Evolutionary conservation across 108 stramenopile genomes (phyloP), one percentile per base, ranked within the genome.

Genomic region (Nitzschia palea): DNA sequence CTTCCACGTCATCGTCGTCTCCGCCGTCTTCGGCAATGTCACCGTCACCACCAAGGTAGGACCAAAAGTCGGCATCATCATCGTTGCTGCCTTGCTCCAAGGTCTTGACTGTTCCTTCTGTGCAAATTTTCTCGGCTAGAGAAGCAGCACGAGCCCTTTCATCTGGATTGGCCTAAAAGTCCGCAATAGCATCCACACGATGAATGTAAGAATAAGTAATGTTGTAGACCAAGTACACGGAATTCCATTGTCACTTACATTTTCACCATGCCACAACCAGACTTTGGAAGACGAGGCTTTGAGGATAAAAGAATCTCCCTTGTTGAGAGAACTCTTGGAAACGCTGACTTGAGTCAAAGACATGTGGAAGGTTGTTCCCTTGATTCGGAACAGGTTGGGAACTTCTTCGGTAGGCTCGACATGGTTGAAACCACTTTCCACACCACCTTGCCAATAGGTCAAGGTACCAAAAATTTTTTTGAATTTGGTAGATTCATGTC

Each of bases 291-390:
- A 26, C 45, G 88, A 93, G 6, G 65, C 80, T 65, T 88, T 95
- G n/a, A 97, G 82, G 34, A 96, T 74, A 62, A 96, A 97, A 20
- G 87, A 84, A 73, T 93, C 94, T 26, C 92, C 91, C 30, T 78
- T 67, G 72, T 97, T 93, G 54, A 97, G 73, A 55, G 82, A 86
- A 8, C 55, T 56, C 56, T 71, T 74, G 15, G 71, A 68, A 26
- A 84, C 55, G 0, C 78, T 76, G 1, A 94, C 85, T 74, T 95
- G 82, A 28, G 80, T 77, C 56, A 89, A 68, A 23, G 80, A 70
- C 26, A 86, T 79, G 22, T 78, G 62, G 59, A 90, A 82, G 50
- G 60, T 74, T 18, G 81, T 58, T 0, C 84, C 86, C 65, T 76
- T 78, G 34, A 91, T 76, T 43, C 82, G 54, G 51, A 79, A 86